Evolutionary conservation across 805 yeast species (phyloP).

Genomic region (Sugiyamaella americana): DNA sequence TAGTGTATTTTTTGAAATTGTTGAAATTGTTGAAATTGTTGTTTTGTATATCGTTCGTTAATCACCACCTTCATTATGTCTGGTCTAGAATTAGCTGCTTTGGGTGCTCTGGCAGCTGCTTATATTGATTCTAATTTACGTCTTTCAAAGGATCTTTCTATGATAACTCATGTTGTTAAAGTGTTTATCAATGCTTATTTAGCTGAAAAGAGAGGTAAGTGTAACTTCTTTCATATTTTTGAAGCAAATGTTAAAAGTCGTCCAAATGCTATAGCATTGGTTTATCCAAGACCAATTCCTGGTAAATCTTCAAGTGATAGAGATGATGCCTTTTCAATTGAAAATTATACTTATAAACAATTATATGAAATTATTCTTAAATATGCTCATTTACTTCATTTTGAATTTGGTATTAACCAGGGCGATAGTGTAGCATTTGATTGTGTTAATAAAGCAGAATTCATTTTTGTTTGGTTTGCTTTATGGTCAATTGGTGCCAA

Average conservation of each 20-base stretch:
- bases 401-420: conserved; percentile 56
- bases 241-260: conserved; percentile 47
- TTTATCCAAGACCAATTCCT: conserved; percentile 46
- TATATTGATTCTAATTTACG: conserved; percentile 44
- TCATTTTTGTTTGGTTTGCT: conserved; percentile 74
- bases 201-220: conserved; percentile 33
- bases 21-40: no score
- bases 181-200: conserved; percentile 35
- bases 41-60: no score
- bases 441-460: conserved; percentile 77
- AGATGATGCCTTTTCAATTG: conserved; percentile 44
- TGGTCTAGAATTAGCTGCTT: conserved; percentile 15
- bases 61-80: no score
- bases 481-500: conserved; percentile 87
- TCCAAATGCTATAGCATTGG: conserved; percentile 54
- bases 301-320: conserved; percentile 30
- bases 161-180: conserved; percentile 38
- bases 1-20: no score
- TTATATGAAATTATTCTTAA: conserved; percentile 59
- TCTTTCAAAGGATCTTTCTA: conserved; percentile 48
- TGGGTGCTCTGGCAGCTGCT: conserved; percentile 32
- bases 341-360: conserved; percentile 62
- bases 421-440: conserved; percentile 70
- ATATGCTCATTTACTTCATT: conserved; percentile 56
- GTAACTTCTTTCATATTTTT: conserved; percentile 66